A percentile compares a stretch with the other conserved stretches of the same genome.
These are phyloP conservation scores for Geotrichum citri-aurantii DNA, from an alignment of 1,139 yeast genomes.

Conservation along the genomic window DNA sequence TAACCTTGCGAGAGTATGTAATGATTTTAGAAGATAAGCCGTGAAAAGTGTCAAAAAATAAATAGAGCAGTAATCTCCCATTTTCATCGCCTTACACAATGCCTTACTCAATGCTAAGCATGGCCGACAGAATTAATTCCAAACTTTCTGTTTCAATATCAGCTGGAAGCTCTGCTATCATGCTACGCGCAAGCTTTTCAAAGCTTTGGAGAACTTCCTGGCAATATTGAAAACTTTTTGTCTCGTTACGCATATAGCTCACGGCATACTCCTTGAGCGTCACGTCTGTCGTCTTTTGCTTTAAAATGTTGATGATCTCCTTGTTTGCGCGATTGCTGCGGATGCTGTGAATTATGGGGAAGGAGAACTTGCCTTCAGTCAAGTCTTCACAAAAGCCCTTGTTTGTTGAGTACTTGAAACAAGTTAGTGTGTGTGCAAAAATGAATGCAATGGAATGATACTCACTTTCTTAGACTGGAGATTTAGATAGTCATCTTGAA, in stretches of 20 bases:
- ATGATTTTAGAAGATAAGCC: background rate
- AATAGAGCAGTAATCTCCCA: background rate
- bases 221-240: constrained; percentile 43
- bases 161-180: constrained; percentile 20
- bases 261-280: constrained; percentile 48
- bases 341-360: constrained; percentile 71
- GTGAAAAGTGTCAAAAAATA: background rate
- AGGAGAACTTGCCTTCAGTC: constrained; percentile 81
- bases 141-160: background rate
- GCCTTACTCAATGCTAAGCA: constrained; percentile 12
- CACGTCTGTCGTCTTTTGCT: constrained; percentile 37
- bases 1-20: background rate
- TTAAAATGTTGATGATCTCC: constrained; percentile 41
- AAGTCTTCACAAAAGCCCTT: constrained; percentile 87
- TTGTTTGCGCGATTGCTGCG: constrained; percentile 35
- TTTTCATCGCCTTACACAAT: too few relatives aligned
- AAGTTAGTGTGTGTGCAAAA: background rate
- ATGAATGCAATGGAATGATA: background rate
- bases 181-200: constrained; percentile 20
- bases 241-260: constrained; percentile 39
- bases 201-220: constrained; percentile 21
- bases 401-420: constrained; percentile 45
- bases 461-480: constrained; percentile 41
- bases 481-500: constrained; percentile 75
- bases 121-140: constrained; percentile 7